Evolutionary conservation across 2,329 filamentous ascomycete species (phyloP).

Genomic region (Epichloe sylvatica): DNA sequence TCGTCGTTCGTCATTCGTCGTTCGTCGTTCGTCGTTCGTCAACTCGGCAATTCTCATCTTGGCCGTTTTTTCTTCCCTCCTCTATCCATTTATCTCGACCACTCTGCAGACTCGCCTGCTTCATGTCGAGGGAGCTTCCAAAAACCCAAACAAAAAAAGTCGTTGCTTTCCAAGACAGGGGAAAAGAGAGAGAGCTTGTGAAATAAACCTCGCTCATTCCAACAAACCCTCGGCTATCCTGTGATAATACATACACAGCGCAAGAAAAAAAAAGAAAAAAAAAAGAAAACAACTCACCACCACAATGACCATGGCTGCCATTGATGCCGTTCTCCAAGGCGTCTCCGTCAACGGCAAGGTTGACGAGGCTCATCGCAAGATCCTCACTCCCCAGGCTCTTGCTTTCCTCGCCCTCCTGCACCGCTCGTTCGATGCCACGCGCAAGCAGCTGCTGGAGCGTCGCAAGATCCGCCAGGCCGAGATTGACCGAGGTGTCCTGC

Average conservation of each 20-base stretch:
- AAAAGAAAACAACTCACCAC: background rate
- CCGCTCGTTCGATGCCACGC: conserved; percentile 80
- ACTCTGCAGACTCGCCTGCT: background rate
- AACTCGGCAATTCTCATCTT: conserved; percentile 1
- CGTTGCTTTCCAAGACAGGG: background rate
- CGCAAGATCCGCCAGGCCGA: conserved; percentile 79
- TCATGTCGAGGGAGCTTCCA: background rate
- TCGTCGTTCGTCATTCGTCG: background rate
- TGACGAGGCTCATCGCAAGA: conserved; percentile 69
- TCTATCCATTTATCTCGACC: background rate
- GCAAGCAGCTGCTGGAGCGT: conserved; percentile 78
- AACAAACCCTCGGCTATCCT: no score
- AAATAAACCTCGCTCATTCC: no score
- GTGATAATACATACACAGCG: background rate
- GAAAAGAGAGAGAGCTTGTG: background rate
- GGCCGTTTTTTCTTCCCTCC: background rate
- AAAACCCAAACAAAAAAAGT: background rate
- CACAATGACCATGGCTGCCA: conserved; percentile 43
- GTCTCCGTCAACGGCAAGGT: conserved; percentile 74
- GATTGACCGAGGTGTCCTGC: conserved; percentile 76
- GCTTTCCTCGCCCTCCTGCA: conserved; percentile 91
- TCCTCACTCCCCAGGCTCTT: conserved; percentile 78
- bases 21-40: no score
- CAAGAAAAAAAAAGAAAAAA: background rate
- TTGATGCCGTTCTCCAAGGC: conserved; percentile 70